Evolutionary conservation across 1,284 basidiomycete genomes (phyloP), one percentile per base, ranked within the genome.

Genomic region (Cutaneotrichosporon cyanovorans): DNA sequence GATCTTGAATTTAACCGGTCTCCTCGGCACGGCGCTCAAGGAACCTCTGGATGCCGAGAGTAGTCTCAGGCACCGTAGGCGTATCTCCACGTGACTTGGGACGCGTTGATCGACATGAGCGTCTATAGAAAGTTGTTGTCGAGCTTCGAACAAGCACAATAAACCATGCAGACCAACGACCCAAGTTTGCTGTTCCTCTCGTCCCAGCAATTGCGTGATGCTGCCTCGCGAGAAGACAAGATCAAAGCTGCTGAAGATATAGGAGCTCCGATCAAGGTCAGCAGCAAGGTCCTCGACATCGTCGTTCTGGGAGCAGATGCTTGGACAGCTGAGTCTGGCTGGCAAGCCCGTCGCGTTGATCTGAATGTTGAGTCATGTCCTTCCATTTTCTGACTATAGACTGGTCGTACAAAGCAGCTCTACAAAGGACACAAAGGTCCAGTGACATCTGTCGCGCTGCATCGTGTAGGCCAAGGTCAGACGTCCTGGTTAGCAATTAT

Each of bases 271-370:
- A 82, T 93, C 50, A 74, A 81, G 46, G 76, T 92, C 19, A 65
- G 75, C 11, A 84, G 83, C 37, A 87, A 85, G 60, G 80, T 87
- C 1, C 72, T 95, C 30, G 80, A 78, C 32, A 73, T 93, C 5
- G 69, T 80, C 22, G 69, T 95, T 32, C 72, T 76, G 28, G 82
- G 76, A 4, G 76, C 78, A 23, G 71, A 79, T 20, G 86, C 80
- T 0, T 95, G 85, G 84, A 80, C 88, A 38, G 89, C 85, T 18
- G 89, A 91, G 66, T 90, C 84, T 60, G 85, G 85, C 0, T 80
- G 82, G 51, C 77, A 84, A 11, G 77, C 81, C 10, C 77, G 83
- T 41, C 81, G 82, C 57, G 62, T 90, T 28, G 80, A 87, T 61
- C 69, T 93, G 20, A 77, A 85, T 75, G 90, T 88, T 34, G 32